Conservation (phyloP, 805 yeast genomes). For the Clavispora phyllophila region DNA sequence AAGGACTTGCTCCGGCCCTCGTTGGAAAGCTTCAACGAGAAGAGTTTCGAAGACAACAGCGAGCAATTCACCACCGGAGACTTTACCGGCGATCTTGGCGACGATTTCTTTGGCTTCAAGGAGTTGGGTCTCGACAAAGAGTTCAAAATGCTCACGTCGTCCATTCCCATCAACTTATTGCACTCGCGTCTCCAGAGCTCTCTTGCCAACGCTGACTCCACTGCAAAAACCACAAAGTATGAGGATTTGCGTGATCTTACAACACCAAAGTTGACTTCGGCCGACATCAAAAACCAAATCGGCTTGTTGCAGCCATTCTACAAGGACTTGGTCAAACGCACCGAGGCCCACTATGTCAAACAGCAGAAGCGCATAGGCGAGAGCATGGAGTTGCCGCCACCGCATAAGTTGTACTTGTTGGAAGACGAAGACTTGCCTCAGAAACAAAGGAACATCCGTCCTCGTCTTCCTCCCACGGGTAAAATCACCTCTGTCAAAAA, state of each 20-base stretch:
- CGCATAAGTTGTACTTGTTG: slow-evolving; percentile 33
- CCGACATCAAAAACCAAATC: slow-evolving; percentile 48
- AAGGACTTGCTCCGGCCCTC: slow-evolving; percentile 82
- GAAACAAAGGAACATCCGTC: slow-evolving; percentile 66
- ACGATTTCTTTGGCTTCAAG: slow-evolving; percentile 95
- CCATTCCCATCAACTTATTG: slow-evolving; percentile 84
- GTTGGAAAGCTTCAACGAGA: slow-evolving; percentile 66
- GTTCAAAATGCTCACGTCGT: slow-evolving; percentile 73
- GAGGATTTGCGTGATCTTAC: slow-evolving; percentile 60
- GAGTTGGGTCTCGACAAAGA: slow-evolving; percentile 93
- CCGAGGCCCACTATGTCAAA: slow-evolving; percentile 38
- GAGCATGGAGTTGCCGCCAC: slow-evolving; percentile 37
- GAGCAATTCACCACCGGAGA: slow-evolving; percentile 95
- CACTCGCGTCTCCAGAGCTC: slow-evolving; percentile 69
- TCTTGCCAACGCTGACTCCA: slow-evolving; percentile 38
- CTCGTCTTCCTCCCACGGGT: slow-evolving; percentile 88
- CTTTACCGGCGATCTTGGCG: slow-evolving; percentile 89
- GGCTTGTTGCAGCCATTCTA: slow-evolving; percentile 56
- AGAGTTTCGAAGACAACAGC: slow-evolving; percentile 80
- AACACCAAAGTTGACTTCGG: slow-evolving; percentile 48
- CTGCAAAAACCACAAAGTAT: slow-evolving; percentile 49
- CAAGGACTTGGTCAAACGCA: slow-evolving; percentile 34
- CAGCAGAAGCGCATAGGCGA: slow-evolving; percentile 38
- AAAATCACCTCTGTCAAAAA: slow-evolving; percentile 70
- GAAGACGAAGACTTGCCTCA: slow-evolving; percentile 86